A percentile compares a stretch with the other conserved stretches of the same genome.
These are phyloP conservation scores for Leccinellum luteum DNA, from an alignment of 768 basidiomycete genomes.

Conservation along the genomic window DNA sequence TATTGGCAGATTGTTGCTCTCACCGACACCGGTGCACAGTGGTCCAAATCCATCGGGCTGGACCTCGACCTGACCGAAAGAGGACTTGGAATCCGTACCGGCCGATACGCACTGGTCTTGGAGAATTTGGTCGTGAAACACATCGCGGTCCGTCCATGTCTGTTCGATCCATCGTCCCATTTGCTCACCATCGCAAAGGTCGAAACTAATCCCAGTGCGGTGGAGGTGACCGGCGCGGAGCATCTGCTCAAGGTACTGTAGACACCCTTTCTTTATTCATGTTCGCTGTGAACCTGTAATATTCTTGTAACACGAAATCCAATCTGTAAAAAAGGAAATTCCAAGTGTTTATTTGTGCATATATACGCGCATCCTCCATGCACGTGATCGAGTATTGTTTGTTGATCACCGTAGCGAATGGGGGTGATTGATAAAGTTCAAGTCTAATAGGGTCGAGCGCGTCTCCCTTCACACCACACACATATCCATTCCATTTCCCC, in stretches of 20 bases:
- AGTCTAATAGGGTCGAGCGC: conserved; percentile 30
- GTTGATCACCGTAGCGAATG: conserved; percentile 27
- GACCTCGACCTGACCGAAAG: conserved; percentile 46
- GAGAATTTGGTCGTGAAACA: conserved; percentile 72
- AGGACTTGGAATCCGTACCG: conserved; percentile 58
- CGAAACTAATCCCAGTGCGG: conserved; percentile 5
- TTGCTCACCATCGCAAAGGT: conserved; percentile 9
- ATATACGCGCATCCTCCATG: conserved; percentile 32
- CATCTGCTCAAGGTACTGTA: conserved; percentile 14
- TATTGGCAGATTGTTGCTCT: conserved; percentile 57
- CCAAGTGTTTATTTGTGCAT: conserved; percentile 23
- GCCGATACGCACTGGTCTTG: conserved; percentile 61
- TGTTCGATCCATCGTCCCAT: not conserved
- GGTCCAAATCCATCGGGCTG: conserved; percentile 56
- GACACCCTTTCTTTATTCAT: not conserved
- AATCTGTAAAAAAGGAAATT: not conserved
- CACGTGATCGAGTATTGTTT: conserved; percentile 36
- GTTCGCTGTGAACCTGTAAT: not conserved
- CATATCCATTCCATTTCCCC: not conserved
- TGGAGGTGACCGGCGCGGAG: conserved; percentile 14
- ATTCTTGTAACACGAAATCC: no score
- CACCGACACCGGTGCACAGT: conserved; percentile 53
- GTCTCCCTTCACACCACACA: conserved; percentile 23
- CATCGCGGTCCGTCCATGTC: conserved; percentile 45
- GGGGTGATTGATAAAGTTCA: conserved; percentile 35